phyloP scores from a whole-genome alignment of 2,329 filamentous ascomycete species.

The Alternaria sp. region DNA sequence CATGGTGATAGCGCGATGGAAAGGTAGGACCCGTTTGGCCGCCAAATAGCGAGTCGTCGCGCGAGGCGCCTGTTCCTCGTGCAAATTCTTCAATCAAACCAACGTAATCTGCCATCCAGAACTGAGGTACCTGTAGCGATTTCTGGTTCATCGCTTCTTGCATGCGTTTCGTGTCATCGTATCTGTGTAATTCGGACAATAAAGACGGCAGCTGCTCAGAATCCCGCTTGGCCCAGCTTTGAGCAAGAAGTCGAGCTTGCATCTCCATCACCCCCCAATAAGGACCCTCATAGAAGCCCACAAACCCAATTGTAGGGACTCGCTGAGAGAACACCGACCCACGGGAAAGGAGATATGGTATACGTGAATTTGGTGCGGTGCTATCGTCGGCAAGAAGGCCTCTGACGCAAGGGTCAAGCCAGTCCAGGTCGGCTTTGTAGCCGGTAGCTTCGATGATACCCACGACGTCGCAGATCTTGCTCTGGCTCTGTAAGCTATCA shows the following conservation, averaged over 20 bases:
- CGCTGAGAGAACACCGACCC: slow-evolving; percentile 69
- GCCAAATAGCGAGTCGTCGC: slow-evolving; percentile 49
- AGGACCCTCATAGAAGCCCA: slow-evolving; percentile 83
- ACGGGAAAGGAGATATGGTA: slow-evolving; percentile 68
- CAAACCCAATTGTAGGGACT: slow-evolving; percentile 74
- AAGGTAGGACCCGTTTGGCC: slow-evolving; percentile 60
- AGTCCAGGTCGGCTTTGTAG: slow-evolving; percentile 71
- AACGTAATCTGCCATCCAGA: slow-evolving; percentile 83
- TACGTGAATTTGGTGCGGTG: slow-evolving; percentile 59
- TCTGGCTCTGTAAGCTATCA: slow-evolving; percentile 17
- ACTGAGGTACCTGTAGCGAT: slow-evolving; percentile 66
- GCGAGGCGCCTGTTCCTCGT: slow-evolving; percentile 62
- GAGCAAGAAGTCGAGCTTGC: slow-evolving; percentile 75
- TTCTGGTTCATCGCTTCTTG: slow-evolving; percentile 51
- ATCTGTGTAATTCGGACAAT: slow-evolving; percentile 19
- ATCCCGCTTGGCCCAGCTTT: slow-evolving; percentile 61
- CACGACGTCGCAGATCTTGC: slow-evolving; percentile 33
- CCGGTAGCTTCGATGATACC: slow-evolving; percentile 79
- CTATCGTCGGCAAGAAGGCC: slow-evolving; percentile 64
- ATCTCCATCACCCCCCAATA: slow-evolving; percentile 91
- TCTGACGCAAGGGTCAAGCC: slow-evolving; percentile 66
- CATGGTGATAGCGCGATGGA: slow-evolving; percentile 43
- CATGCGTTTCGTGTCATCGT: slow-evolving; percentile 48
- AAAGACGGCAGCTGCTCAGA: slow-evolving; percentile 23
- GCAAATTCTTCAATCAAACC: slow-evolving; percentile 78